Evolutionary conservation across 768 basidiomycete genomes (phyloP).

Genomic region (Tylopilus plumbeoviolaceoides): DNA sequence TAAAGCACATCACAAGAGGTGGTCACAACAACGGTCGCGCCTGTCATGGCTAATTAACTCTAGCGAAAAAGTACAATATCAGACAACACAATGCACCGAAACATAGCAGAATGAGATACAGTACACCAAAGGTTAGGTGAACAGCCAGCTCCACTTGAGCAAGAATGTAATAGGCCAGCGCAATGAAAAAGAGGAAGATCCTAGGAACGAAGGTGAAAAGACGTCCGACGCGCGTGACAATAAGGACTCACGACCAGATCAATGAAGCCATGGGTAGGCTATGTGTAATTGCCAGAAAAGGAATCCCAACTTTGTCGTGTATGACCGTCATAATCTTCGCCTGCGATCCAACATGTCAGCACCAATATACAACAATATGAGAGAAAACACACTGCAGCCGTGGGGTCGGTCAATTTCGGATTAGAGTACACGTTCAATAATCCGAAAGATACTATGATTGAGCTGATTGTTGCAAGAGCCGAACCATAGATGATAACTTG

Average conservation of each 20-base stretch:
- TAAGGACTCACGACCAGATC: background rate
- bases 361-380: background rate
- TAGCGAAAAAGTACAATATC: too few species aligned
- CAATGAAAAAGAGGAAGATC: background rate
- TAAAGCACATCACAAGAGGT: too few species aligned
- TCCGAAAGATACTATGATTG: background rate
- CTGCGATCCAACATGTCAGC: background rate
- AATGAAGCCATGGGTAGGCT: background rate
- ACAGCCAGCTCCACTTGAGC: background rate
- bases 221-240: background rate
- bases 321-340: background rate
- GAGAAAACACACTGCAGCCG: background rate
- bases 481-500: constrained; percentile 1
- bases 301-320: background rate
- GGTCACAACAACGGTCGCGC: too few species aligned
- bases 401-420: background rate
- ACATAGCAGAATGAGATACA: background rate
- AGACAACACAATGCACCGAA: too few species aligned
- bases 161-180: background rate
- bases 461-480: background rate
- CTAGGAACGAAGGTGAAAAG: background rate
- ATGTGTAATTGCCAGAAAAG: background rate
- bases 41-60: too few species aligned
- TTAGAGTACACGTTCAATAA: background rate
- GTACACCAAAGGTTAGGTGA: background rate